These are phyloP conservation scores for Fusarium tjaetaba DNA, from an alignment of 2,329 filamentous ascomycete genomes.

Conservation along the genomic window DNA sequence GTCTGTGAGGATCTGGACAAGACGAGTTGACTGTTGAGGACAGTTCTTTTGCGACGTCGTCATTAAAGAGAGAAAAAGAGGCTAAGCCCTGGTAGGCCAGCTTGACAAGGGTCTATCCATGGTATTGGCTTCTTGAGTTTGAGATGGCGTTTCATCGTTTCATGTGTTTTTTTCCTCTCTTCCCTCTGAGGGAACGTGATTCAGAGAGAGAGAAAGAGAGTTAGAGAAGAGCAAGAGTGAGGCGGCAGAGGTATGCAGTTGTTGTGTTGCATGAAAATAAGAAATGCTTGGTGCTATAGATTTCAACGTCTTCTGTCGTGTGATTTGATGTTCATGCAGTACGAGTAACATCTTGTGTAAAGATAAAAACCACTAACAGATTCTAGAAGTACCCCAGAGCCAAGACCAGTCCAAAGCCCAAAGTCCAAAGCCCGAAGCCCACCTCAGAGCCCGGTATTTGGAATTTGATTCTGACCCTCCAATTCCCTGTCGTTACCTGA, in stretches of 20 bases:
- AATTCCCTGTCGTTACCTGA: slow-evolving; percentile 11
- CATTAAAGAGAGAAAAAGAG: not conserved
- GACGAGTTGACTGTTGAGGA: not conserved
- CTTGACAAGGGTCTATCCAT: slow-evolving; percentile 25
- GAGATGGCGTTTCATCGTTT: slow-evolving; percentile 33
- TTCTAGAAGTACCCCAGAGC: slow-evolving; percentile 1
- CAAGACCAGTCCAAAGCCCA: not conserved
- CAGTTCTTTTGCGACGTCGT: slow-evolving; percentile 8
- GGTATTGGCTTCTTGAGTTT: slow-evolving; percentile 29
- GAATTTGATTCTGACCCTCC: slow-evolving; percentile 22
- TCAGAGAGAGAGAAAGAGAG: not conserved
- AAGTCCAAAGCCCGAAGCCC: not conserved
- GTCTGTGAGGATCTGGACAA: slow-evolving; percentile 7
- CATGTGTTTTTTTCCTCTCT: not conserved
- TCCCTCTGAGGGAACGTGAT: not conserved
- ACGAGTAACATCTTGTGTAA: slow-evolving; percentile 2
- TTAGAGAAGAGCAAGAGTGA: not conserved
- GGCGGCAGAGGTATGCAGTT: not conserved
- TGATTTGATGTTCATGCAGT: slow-evolving; percentile 10
- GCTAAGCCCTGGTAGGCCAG: slow-evolving; percentile 5
- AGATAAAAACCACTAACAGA: not conserved
- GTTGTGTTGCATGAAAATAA: not conserved
- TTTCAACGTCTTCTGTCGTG: not conserved
- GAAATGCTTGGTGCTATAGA: not conserved
- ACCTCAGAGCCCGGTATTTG: slow-evolving; percentile 7